phyloP scores from a whole-genome alignment of 2,329 filamentous ascomycete genomes.

The Ambrosiella xylebori region DNA sequence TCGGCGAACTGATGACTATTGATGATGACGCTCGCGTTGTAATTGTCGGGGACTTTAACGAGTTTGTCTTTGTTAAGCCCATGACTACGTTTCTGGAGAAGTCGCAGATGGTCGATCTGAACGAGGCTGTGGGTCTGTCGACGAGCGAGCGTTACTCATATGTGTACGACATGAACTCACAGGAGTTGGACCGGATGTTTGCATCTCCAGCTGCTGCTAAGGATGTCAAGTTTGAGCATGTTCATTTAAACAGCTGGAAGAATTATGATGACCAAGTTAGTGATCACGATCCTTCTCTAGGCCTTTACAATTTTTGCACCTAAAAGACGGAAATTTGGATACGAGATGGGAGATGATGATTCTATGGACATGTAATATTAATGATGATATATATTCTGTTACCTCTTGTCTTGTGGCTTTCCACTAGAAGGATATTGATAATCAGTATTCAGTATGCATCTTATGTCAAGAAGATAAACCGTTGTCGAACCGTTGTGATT shows the following conservation, averaged over 20 bases:
- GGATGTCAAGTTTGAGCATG: slow-evolving; percentile 39
- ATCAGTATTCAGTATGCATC: too few species aligned
- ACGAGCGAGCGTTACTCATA: slow-evolving; percentile 51
- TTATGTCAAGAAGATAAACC: too few species aligned
- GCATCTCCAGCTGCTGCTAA: slow-evolving; percentile 36
- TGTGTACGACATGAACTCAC: slow-evolving; percentile 49
- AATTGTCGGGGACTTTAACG: slow-evolving; percentile 53
- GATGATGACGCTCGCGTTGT: slow-evolving; percentile 42
- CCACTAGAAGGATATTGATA: too few species aligned
- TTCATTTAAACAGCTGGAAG: slow-evolving; percentile 57
- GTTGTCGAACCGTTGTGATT: too few species aligned
- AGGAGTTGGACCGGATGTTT: slow-evolving; percentile 55
- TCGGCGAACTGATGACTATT: slow-evolving; percentile 36
- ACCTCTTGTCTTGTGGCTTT: too few species aligned
- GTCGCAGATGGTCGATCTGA: slow-evolving; percentile 43
- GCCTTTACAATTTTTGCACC: slow-evolving; percentile 41
- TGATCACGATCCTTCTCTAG: slow-evolving; percentile 55
- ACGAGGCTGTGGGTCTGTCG: slow-evolving; percentile 37
- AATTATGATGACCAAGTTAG: slow-evolving; percentile 36
- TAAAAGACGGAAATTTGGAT: slow-evolving; percentile 13
- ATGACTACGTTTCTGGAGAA: slow-evolving; percentile 34
- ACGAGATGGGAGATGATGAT: background rate
- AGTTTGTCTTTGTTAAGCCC: slow-evolving; percentile 47
- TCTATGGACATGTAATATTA: background rate
- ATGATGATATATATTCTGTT: background rate